A percentile compares a stretch with the other conserved stretches of the same genome.
Evolutionary conservation across 1,284 basidiomycete genomes (phyloP).

Genomic region (Ceratobasidium theobromae): DNA sequence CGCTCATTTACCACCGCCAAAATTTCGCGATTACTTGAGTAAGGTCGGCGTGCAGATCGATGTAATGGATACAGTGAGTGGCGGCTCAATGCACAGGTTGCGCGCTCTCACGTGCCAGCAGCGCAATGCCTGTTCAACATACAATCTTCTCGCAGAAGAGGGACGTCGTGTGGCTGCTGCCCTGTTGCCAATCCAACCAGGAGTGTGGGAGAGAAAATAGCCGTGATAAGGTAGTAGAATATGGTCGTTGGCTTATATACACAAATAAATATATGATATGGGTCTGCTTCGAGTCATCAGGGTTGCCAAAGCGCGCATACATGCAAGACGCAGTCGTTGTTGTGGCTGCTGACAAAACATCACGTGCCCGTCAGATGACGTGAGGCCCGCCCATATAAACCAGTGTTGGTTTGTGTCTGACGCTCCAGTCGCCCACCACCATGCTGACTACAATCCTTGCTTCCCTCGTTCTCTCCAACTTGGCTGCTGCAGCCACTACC

Average conservation of each 20-base stretch:
- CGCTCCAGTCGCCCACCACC: slow-evolving; percentile 53
- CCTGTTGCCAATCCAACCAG: slow-evolving; percentile 65
- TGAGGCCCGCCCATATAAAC: slow-evolving; percentile 13
- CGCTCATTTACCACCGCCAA: slow-evolving; percentile 69
- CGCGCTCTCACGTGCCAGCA: slow-evolving; percentile 41
- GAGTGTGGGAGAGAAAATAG: slow-evolving; percentile 29
- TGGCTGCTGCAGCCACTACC: slow-evolving; percentile 56
- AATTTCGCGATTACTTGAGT: slow-evolving; percentile 68
- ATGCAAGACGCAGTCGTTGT: not conserved
- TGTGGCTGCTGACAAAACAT: not conserved
- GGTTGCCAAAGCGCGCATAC: no score
- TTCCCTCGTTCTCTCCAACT: slow-evolving; percentile 64
- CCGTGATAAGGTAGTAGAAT: not conserved
- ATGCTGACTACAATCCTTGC: slow-evolving; percentile 58
- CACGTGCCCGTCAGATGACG: slow-evolving; percentile 19
- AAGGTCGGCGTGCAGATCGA: slow-evolving; percentile 86
- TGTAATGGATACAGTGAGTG: slow-evolving; percentile 87
- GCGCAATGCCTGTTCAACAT: slow-evolving; percentile 93
- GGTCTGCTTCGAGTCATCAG: no score
- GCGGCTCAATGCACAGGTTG: not conserved
- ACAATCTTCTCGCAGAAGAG: slow-evolving; percentile 90
- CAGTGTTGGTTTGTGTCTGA: not conserved
- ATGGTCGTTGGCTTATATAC: not conserved
- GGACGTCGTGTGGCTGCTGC: slow-evolving; percentile 89
- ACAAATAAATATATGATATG: no score